A percentile compares a stretch with the other conserved stretches of the same genome.
These are phyloP conservation scores for Phenoliferia sp. DNA, from an alignment of 1,284 basidiomycete genomes.

Conservation along the genomic window DNA sequence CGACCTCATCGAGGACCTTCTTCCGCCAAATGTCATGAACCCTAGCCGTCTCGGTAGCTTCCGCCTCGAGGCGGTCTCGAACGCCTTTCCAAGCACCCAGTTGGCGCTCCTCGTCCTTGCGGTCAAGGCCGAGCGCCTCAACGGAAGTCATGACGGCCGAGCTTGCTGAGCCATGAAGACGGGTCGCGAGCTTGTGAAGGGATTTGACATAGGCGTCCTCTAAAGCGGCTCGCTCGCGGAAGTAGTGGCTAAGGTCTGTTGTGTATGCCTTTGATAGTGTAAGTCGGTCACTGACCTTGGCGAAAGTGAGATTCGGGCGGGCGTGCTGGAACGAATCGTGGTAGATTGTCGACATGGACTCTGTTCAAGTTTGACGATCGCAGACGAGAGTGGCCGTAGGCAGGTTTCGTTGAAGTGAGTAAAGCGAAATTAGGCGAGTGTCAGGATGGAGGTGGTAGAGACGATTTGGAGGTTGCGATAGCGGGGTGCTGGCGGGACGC, in stretches of 20 bases:
- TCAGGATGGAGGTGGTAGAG: too few relatives aligned
- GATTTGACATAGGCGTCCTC: constrained; percentile 49
- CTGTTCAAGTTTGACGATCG: too few relatives aligned
- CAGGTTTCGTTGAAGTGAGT: too few relatives aligned
- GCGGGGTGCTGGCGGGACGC: too few relatives aligned
- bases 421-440: too few relatives aligned
- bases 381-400: too few relatives aligned
- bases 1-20: constrained; percentile 15
- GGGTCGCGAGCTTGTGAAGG: constrained; percentile 47
- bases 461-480: too few relatives aligned
- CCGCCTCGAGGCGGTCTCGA: constrained; percentile 11
- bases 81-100: constrained; percentile 13
- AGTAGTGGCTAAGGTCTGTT: constrained; percentile 45
- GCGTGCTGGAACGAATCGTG: constrained; percentile 15
- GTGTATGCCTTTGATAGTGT: constrained; percentile 22
- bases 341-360: constrained; percentile 18
- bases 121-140: constrained; percentile 5
- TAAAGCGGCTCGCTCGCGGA: constrained; percentile 47
- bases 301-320: constrained; percentile 18
- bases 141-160: constrained; percentile 11
- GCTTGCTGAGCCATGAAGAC: constrained; percentile 38
- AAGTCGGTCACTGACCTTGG: constrained; percentile 14
- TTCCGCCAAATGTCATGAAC: constrained; percentile 16
- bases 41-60: constrained; percentile 11
- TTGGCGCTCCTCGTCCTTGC: constrained; percentile 2